Evolutionary conservation across 441 rosid genomes (phyloP).

Genomic region (Eugenia klotzschiana): DNA sequence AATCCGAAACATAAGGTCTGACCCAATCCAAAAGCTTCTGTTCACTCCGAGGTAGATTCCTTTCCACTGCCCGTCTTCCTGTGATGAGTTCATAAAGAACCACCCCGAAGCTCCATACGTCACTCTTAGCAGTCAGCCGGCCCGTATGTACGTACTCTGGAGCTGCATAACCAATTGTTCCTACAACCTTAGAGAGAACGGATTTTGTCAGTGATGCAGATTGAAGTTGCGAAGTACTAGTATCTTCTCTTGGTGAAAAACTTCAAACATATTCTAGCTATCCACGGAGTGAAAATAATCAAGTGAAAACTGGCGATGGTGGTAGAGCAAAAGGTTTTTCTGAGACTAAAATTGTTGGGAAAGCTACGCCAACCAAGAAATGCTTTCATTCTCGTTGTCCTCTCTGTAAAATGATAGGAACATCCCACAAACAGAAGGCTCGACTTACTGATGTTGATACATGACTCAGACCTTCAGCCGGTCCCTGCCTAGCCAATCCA

Average conservation of each 20-base stretch:
- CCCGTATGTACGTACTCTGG: conserved; percentile 93
- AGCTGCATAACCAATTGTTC: conserved; percentile 92
- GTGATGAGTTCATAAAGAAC: conserved; percentile 84
- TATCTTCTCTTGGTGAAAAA: not conserved
- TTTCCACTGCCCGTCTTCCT: conserved; percentile 76
- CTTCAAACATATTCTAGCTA: not conserved
- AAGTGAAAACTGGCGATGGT: not conserved
- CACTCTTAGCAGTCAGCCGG: conserved; percentile 77
- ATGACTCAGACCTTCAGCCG: conserved; percentile 77
- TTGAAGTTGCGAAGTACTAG: not conserved
- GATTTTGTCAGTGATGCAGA: not conserved
- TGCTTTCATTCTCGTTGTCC: not conserved
- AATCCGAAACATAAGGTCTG: conserved; percentile 72
- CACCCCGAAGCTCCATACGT: conserved; percentile 99
- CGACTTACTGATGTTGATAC: conserved; percentile 73
- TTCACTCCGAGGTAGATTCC: conserved; percentile 70
- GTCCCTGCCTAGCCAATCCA: conserved; percentile 91
- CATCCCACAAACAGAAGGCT: not conserved
- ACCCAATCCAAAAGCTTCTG: conserved; percentile 95
- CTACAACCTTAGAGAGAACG: conserved; percentile 51
- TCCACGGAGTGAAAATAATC: not conserved
- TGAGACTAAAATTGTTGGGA: not conserved
- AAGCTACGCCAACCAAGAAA: not conserved
- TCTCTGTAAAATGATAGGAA: not conserved
- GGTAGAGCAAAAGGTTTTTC: not conserved